phyloP scores from a whole-genome alignment of 2,329 filamentous ascomycete species.

The Penicillium janthinellum region DNA sequence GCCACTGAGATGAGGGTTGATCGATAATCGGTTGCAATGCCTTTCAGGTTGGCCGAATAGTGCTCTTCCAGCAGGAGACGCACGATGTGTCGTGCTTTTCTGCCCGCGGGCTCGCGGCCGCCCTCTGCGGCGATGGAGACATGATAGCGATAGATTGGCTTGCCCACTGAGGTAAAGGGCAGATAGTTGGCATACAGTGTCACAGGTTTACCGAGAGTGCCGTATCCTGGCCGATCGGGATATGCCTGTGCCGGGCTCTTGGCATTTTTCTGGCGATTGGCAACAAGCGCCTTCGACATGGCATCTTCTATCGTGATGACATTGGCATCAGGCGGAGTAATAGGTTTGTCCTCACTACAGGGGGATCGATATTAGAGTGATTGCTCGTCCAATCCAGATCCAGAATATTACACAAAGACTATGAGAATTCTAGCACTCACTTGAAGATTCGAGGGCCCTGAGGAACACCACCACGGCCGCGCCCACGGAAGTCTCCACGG shows the following conservation, averaged over 20 bases:
- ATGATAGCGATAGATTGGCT: constrained; percentile 46
- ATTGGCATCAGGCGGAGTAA: constrained; percentile 23
- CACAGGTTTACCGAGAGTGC: constrained; percentile 35
- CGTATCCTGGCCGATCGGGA: constrained; percentile 43
- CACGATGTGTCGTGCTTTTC: constrained; percentile 53
- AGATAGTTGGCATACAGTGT: constrained; percentile 46
- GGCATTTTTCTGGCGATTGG: constrained; percentile 17
- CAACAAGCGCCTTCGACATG: constrained; percentile 28
- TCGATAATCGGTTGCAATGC: constrained; percentile 45
- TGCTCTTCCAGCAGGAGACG: constrained; percentile 48
- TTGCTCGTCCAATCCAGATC: neutral
- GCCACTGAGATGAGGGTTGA: constrained; percentile 40
- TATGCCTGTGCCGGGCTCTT: constrained; percentile 23
- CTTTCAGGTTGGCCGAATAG: constrained; percentile 25
- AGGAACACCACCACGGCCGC: constrained; percentile 23
- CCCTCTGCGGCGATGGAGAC: constrained; percentile 37
- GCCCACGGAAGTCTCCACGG: neutral
- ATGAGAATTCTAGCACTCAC: constrained; percentile 26
- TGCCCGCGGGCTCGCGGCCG: constrained; percentile 34
- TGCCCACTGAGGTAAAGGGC: constrained; percentile 39
- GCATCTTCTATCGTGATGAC: constrained; percentile 34
- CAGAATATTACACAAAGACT: neutral
- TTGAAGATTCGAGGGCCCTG: constrained; percentile 31
- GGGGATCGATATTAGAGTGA: neutral
- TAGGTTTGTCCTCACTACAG: constrained; percentile 25